phyloP scores from a whole-genome alignment of 2,329 filamentous ascomycete species.

The Tolypocladium ophioglossoides region DNA sequence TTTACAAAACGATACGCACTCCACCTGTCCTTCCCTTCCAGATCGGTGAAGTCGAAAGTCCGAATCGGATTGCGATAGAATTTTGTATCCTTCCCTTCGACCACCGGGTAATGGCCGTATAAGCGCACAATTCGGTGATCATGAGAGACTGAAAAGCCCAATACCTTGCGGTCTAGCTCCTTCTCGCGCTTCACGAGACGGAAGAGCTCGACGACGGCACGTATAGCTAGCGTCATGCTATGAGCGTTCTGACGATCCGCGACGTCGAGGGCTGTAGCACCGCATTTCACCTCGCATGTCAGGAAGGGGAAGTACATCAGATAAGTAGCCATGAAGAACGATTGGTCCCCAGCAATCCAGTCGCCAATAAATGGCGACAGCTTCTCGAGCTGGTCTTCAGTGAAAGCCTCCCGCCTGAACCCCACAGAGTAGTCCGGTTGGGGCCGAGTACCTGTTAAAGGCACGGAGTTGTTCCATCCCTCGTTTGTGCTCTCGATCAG shows the following conservation, averaged over 20 bases:
- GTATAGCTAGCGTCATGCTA: slow-evolving; percentile 28
- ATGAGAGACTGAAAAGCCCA: too few relatives aligned
- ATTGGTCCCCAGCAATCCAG: slow-evolving; percentile 19
- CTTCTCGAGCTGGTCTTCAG: slow-evolving; percentile 27
- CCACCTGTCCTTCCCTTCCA: too few relatives aligned
- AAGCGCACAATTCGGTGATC: too few relatives aligned
- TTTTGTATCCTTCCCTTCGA: too few relatives aligned
- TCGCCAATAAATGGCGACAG: slow-evolving; percentile 26
- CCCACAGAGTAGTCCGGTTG: slow-evolving; percentile 34
- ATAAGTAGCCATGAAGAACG: slow-evolving; percentile 32
- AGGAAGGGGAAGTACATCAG: slow-evolving; percentile 40
- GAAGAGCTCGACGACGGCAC: slow-evolving; percentile 28
- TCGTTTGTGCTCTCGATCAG: slow-evolving; percentile 31
- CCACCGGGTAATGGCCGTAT: too few relatives aligned
- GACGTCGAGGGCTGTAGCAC: slow-evolving; percentile 22
- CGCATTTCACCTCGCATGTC: slow-evolving; percentile 35
- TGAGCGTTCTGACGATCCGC: slow-evolving; percentile 29
- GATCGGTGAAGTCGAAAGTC: too few relatives aligned
- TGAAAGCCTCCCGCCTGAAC: slow-evolving; percentile 31
- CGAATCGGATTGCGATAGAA: too few relatives aligned
- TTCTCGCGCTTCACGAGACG: slow-evolving; percentile 20
- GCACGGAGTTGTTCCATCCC: slow-evolving; percentile 28
- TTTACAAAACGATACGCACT: too few relatives aligned
- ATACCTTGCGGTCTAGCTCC: slow-evolving; percentile 13
- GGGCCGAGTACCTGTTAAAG: slow-evolving; percentile 22